Conservation (phyloP, 768 basidiomycete genomes). For the Mycena filopes region DNA sequence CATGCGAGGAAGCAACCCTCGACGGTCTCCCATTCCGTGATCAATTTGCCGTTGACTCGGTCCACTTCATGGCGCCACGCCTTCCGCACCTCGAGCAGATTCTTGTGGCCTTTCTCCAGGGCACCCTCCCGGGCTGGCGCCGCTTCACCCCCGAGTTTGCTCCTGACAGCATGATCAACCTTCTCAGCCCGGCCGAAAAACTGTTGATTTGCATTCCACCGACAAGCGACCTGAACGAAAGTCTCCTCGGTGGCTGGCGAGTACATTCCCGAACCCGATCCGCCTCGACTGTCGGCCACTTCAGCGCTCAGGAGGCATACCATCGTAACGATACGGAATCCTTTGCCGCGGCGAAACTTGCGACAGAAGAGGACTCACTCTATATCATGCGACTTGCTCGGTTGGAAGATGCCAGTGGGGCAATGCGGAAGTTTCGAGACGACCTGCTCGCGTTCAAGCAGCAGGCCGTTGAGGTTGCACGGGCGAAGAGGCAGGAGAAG, state of each 20-base stretch:
- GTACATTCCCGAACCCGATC: neutral
- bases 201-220: neutral
- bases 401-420: neutral
- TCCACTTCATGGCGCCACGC: constrained; percentile 9
- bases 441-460: neutral
- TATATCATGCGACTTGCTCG: constrained; percentile 2
- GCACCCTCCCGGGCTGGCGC: neutral
- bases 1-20: constrained; percentile 10
- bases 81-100: constrained; percentile 9
- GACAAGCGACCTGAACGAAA: neutral
- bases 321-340: neutral
- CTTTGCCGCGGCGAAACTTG: neutral
- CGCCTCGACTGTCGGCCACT: neutral
- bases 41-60: constrained; percentile 20
- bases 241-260: neutral
- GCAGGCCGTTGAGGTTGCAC: neutral
- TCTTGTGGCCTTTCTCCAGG: neutral
- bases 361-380: neutral
- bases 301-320: neutral
- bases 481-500: neutral
- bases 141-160: neutral
- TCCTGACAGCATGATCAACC: neutral
- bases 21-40: constrained; percentile 23
- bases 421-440: neutral
- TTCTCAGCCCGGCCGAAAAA: neutral